Percentiles rank a stretch among this genome's conserved stretches.
These are phyloP conservation scores for Glaciozyma martinii DNA, from an alignment of 768 basidiomycete genomes.

Conservation along the genomic window DNA sequence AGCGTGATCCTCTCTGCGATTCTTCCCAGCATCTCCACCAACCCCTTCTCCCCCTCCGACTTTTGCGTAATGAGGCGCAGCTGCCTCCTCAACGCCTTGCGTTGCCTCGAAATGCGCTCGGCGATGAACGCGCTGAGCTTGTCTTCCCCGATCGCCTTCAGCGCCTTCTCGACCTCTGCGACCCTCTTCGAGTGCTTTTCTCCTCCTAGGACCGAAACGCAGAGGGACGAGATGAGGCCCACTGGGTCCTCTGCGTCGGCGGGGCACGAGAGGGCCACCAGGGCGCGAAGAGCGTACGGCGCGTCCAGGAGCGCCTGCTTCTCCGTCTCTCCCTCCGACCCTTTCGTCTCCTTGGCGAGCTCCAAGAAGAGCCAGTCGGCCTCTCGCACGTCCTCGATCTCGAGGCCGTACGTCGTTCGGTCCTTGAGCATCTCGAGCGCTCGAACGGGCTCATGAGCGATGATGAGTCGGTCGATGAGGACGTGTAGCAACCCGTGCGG, in stretches of 20 bases:
- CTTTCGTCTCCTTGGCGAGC: neutral
- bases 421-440: neutral
- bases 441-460: neutral
- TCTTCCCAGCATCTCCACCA: neutral
- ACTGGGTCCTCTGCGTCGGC: neutral
- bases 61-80: neutral
- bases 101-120: too few species aligned
- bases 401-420: neutral
- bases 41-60: neutral
- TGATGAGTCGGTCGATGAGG: neutral
- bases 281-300: neutral
- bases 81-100: too few species aligned
- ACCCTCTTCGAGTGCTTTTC: neutral
- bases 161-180: neutral
- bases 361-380: neutral
- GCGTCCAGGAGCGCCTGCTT: neutral
- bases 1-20: neutral
- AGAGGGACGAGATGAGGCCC: neutral
- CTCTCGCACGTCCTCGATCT: neutral
- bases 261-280: neutral
- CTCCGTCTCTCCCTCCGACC: neutral
- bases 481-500: neutral
- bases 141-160: neutral
- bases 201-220: neutral
- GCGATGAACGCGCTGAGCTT: neutral